These are phyloP conservation scores for Vicia villosa DNA, from an alignment of 306 rosid genomes.

Conservation along the genomic window DNA sequence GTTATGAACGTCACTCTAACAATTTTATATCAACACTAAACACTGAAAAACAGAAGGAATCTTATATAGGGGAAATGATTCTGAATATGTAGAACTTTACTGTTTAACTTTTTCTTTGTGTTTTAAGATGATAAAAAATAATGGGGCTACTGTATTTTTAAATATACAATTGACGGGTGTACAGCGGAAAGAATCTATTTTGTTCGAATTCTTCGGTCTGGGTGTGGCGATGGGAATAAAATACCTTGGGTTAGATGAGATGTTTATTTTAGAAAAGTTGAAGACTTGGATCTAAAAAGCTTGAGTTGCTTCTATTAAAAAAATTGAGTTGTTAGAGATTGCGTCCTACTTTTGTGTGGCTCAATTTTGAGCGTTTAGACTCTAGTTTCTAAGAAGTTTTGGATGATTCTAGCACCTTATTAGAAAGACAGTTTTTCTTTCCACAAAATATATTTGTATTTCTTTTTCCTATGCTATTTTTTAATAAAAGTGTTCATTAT, in stretches of 20 bases:
- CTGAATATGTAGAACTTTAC: not conserved
- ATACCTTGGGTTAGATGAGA: not conserved
- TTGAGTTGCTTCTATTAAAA: not conserved
- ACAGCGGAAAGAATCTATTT: not conserved
- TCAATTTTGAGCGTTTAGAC: too few relatives aligned
- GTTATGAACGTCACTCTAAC: not conserved
- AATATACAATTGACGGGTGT: not conserved
- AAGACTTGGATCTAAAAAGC: not conserved
- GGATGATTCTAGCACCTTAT: too few relatives aligned
- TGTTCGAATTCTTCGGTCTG: not conserved
- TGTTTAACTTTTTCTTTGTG: not conserved
- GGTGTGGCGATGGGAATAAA: not conserved
- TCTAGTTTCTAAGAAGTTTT: too few relatives aligned
- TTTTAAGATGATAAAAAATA: not conserved
- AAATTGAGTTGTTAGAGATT: too few relatives aligned
- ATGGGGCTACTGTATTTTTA: not conserved
- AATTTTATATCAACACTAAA: not conserved
- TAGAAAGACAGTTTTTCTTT: too few relatives aligned
- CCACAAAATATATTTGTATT: too few relatives aligned
- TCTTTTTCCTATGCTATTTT: too few relatives aligned
- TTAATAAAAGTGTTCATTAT: too few relatives aligned
- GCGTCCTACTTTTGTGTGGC: too few relatives aligned
- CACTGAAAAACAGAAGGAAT: constrained; percentile 4
- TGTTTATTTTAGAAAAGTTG: not conserved
- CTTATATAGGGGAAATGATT: not conserved